Conservation (phyloP, 2,329 filamentous ascomycete genomes). For the Penicillium polonicum region DNA sequence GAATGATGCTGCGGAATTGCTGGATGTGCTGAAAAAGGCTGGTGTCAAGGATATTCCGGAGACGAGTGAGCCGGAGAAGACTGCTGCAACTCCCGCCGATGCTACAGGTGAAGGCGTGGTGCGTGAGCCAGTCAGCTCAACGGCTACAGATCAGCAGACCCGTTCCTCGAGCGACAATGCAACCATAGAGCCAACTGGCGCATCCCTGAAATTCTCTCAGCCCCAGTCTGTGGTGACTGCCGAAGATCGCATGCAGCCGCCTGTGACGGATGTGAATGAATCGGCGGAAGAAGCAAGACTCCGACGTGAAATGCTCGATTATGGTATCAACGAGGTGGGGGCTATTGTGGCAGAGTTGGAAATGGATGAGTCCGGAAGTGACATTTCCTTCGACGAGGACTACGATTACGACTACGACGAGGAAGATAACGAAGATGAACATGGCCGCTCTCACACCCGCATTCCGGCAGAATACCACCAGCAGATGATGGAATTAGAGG, state of each 20-base stretch:
- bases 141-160: background rate
- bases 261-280: slow-evolving; percentile 71
- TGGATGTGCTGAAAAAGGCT: slow-evolving; percentile 74
- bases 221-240: slow-evolving; percentile 22
- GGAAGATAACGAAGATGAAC: slow-evolving; percentile 70
- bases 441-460: slow-evolving; percentile 67
- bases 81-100: slow-evolving; percentile 12
- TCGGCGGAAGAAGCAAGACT: slow-evolving; percentile 75
- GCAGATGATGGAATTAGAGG: slow-evolving; percentile 83
- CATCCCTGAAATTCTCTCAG: slow-evolving; percentile 13
- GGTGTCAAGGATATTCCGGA: slow-evolving; percentile 58
- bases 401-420: slow-evolving; percentile 51
- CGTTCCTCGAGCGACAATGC: background rate
- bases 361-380: slow-evolving; percentile 64
- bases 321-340: slow-evolving; percentile 83
- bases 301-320: slow-evolving; percentile 85
- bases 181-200: slow-evolving; percentile 6
- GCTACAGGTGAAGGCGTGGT: background rate
- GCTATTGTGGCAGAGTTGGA: slow-evolving; percentile 90
- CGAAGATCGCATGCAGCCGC: slow-evolving; percentile 30
- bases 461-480: slow-evolving; percentile 73
- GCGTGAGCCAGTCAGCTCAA: background rate
- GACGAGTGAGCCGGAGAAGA: slow-evolving; percentile 13
- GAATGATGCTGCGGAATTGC: slow-evolving; percentile 63
- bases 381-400: slow-evolving; percentile 53